Base-by-base conservation (phyloP, 2,329 filamentous ascomycete species). In the Amphichorda felina region DNA sequence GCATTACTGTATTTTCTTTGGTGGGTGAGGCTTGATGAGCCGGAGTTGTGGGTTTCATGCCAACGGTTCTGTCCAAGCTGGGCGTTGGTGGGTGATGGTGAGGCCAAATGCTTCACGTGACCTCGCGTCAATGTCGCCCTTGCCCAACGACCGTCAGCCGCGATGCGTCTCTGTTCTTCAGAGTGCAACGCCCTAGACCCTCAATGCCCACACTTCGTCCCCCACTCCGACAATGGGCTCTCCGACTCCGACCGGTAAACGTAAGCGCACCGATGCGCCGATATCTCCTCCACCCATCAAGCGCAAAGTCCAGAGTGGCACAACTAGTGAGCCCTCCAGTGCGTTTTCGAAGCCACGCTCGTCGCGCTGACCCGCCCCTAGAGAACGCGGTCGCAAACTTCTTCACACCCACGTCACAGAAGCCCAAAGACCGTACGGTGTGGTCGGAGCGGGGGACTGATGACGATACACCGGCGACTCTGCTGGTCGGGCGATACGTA, bases 371-470 rank as follows among this genome's bases (percentile, higher is more conserved):
- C 35, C 26, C 25, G 33, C 30, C 27, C 18, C 9, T 4, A 84
- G 80, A 76, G 53, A 75, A 59, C 40, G 75, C 81, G 2, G 75
- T 94, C 2, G 72, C 82, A 15, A 85, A 72, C 36, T 96, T 96
- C 64, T 96, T 96, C 59, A 94, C 79, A 0, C 88, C 88, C 0
- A 54, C 71, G 0, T 95, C 87, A 0, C 75, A 94, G 54, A 95
- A 93, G 54, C 76, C 81, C 22, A 83, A 84, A 11, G 79, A 88
- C 34, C 74, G 72, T 38, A 75, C 83, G 34, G 63, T 59, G 8
- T 96, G 91, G 85, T 55, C 66, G 65, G 59, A 81, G 72, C 54
- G 79, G 64, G 52, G 81, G 3, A 60, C 64, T 0, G 49, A 61
- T 33, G 60, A 68, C 7, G 60, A 67, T 36, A 54, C 56, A 2